Conservation (phyloP, 345 rosid genomes). For the Dimocarpus longan region DNA sequence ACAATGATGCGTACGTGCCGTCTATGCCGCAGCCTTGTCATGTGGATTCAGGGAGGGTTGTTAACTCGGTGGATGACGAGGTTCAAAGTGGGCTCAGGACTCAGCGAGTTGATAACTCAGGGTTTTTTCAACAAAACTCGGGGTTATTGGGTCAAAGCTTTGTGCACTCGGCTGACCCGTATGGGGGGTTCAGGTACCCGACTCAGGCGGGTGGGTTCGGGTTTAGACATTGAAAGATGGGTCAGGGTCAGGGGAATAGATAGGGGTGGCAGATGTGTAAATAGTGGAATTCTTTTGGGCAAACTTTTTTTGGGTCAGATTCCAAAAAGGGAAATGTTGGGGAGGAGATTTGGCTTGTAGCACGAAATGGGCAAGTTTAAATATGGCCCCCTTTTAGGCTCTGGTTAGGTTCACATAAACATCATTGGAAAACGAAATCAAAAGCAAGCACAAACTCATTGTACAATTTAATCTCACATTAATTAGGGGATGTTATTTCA, state of each 20-base stretch:
- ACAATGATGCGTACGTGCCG: constrained; percentile 38
- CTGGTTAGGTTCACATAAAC: constrained; percentile 2
- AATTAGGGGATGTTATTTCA: constrained; percentile 10
- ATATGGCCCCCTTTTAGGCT: neutral
- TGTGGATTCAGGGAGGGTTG: constrained; percentile 20
- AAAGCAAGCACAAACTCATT: neutral
- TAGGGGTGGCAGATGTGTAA: constrained; percentile 37
- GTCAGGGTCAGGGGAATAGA: neutral
- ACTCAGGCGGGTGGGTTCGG: constrained; percentile 52
- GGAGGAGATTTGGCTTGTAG: neutral
- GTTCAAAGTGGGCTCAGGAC: constrained; percentile 66
- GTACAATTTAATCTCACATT: constrained; percentile 19
- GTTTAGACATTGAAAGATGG: constrained; percentile 35
- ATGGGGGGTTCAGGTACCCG: constrained; percentile 51
- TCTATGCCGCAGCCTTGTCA: constrained; percentile 33
- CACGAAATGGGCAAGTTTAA: neutral
- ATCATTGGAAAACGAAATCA: neutral
- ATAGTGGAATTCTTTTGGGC: constrained; percentile 41
- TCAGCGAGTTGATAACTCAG: constrained; percentile 35
- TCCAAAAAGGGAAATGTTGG: neutral
- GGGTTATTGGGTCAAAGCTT: constrained; percentile 39
- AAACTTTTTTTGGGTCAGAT: constrained; percentile 4
- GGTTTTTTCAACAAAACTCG: constrained; percentile 32
- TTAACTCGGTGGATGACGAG: constrained; percentile 52
- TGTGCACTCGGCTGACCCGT: constrained; percentile 51